A percentile compares a stretch with the other conserved stretches of the same genome.
These are phyloP conservation scores for Colletotrichum chrysophilum DNA, from an alignment of 2,329 filamentous ascomycete genomes.

Conservation along the genomic window DNA sequence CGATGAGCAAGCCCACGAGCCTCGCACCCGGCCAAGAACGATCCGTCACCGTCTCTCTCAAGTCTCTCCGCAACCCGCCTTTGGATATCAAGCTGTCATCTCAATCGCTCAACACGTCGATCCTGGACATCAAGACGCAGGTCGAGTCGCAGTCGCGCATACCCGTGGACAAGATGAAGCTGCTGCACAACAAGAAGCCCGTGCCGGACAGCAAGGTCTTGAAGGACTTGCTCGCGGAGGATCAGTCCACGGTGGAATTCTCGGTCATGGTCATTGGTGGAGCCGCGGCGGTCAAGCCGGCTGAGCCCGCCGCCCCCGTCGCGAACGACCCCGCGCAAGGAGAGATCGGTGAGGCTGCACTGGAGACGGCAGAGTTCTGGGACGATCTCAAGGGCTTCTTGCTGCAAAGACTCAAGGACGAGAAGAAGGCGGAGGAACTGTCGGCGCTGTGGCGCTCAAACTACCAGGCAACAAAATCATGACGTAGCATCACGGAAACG, in stretches of 20 bases:
- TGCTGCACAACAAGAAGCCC: constrained; percentile 89
- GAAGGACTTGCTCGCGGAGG: constrained; percentile 70
- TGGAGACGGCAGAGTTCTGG: constrained; percentile 84
- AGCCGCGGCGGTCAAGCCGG: constrained; percentile 48
- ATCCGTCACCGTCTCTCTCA: constrained; percentile 66
- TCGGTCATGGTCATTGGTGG: constrained; percentile 89
- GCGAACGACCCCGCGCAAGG: constrained; percentile 24
- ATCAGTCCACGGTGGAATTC: constrained; percentile 70
- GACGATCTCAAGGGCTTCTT: constrained; percentile 82
- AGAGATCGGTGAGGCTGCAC: constrained; percentile 48
- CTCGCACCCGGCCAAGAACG: constrained; percentile 58
- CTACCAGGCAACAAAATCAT: constrained; percentile 61
- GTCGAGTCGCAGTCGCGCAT: constrained; percentile 69
- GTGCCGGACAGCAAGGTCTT: constrained; percentile 78
- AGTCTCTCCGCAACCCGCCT: constrained; percentile 78
- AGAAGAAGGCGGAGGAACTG: constrained; percentile 66
- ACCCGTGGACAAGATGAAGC: constrained; percentile 79
- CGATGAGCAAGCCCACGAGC: constrained; percentile 55
- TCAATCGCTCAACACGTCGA: constrained; percentile 70
- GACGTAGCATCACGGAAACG: neutral
- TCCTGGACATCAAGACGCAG: constrained; percentile 78
- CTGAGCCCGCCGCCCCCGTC: constrained; percentile 41
- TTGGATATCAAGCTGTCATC: constrained; percentile 71
- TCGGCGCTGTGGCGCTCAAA: constrained; percentile 71
- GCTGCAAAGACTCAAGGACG: constrained; percentile 78